A percentile compares a stretch with the other conserved stretches of the same genome.
Evolutionary conservation across 495 filamentous ascomycete species (phyloP).

Genomic region (Penicillium malachiteum): DNA sequence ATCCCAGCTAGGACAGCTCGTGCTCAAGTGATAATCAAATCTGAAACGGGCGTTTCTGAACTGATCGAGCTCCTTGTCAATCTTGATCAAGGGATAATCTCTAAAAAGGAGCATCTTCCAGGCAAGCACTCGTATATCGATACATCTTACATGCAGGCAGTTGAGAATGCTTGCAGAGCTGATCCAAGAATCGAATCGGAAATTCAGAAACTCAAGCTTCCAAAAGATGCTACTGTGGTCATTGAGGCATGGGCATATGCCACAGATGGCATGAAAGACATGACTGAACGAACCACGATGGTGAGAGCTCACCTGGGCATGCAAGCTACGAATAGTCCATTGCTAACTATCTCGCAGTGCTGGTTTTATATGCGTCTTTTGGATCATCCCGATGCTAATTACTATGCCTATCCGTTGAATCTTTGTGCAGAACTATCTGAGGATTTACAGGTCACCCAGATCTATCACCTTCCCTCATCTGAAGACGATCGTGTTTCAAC

Average conservation of each 20-base stretch:
- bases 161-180: slow-evolving; percentile 27
- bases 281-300: slow-evolving; percentile 31
- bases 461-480: slow-evolving; percentile 40
- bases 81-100: slow-evolving; percentile 9
- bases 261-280: slow-evolving; percentile 41
- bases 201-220: slow-evolving; percentile 27
- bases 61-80: slow-evolving; percentile 21
- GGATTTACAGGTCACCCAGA: slow-evolving; percentile 55
- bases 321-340: too few species aligned
- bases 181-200: slow-evolving; percentile 20
- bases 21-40: slow-evolving; percentile 18
- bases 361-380: slow-evolving; percentile 35
- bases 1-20: slow-evolving; percentile 18
- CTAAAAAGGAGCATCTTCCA: slow-evolving; percentile 11
- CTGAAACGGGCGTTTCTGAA: slow-evolving; percentile 6
- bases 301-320: slow-evolving; percentile 9
- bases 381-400: slow-evolving; percentile 50
- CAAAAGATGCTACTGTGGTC: slow-evolving; percentile 27
- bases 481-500: slow-evolving; percentile 24
- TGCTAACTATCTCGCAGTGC: slow-evolving; percentile 15
- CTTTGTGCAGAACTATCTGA: slow-evolving; percentile 63
- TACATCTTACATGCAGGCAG: slow-evolving; percentile 29
- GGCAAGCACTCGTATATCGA: slow-evolving; percentile 34
- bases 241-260: slow-evolving; percentile 42
- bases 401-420: slow-evolving; percentile 77